Conservation (phyloP, 495 filamentous ascomycete species). For the Penicillium alfredii region DNA sequence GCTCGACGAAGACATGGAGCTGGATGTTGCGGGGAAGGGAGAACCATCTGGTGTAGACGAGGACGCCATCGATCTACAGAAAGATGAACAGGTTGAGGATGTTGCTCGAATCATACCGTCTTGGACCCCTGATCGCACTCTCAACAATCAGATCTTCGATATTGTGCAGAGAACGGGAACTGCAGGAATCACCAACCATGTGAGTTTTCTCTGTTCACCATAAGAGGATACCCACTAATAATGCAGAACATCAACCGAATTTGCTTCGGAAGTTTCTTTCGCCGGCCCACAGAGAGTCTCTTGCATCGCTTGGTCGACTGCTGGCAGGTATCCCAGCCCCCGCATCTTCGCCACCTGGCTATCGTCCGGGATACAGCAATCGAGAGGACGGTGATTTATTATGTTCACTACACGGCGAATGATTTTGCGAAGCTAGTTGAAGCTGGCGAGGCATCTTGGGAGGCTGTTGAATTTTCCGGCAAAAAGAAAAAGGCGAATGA, state of each 20-base stretch:
- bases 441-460: slow-evolving; percentile 48
- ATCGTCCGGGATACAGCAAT: slow-evolving; percentile 57
- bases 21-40: slow-evolving; percentile 18
- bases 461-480: slow-evolving; percentile 48
- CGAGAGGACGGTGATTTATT: slow-evolving; percentile 47
- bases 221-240: too few relatives aligned
- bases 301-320: slow-evolving; percentile 51
- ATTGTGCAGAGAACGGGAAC: slow-evolving; percentile 45
- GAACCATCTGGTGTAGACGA: slow-evolving; percentile 14
- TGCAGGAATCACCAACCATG: slow-evolving; percentile 46
- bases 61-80: slow-evolving; percentile 16
- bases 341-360: slow-evolving; percentile 55
- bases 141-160: slow-evolving; percentile 52
- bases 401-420: slow-evolving; percentile 50
- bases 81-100: slow-evolving; percentile 27
- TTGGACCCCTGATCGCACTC: slow-evolving; percentile 50
- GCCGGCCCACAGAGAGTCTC: slow-evolving; percentile 51
- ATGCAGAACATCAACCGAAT: slow-evolving; percentile 43
- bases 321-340: slow-evolving; percentile 58
- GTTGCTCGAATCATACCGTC: slow-evolving; percentile 38
- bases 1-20: slow-evolving; percentile 35
- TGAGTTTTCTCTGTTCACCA: too few relatives aligned
- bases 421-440: slow-evolving; percentile 56
- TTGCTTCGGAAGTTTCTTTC: slow-evolving; percentile 50
- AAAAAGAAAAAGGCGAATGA: slow-evolving; percentile 30